Conservation (phyloP, 345 rosid genomes). For the rapeseed (Brassica napus) region DNA sequence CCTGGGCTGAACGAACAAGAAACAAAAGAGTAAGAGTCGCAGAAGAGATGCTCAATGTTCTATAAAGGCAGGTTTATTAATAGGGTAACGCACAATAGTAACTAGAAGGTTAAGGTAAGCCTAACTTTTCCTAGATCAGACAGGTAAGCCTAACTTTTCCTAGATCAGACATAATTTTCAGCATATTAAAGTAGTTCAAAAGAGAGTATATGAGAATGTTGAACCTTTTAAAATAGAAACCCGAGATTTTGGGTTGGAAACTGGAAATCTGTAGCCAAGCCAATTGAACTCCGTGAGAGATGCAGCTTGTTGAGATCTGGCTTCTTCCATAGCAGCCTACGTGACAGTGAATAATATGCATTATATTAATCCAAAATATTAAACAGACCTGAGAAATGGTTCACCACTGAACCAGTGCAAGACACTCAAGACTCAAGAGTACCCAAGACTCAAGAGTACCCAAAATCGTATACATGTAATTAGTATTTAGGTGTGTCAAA, state of each 20-base stretch:
- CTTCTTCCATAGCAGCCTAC: conserved; percentile 98
- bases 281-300: conserved; percentile 91
- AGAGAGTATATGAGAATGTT: conserved; percentile 9
- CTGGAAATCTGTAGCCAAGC: conserved; percentile 94
- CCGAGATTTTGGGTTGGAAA: conserved; percentile 90
- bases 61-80: conserved; percentile 7
- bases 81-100: conserved; percentile 2
- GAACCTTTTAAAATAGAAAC: conserved; percentile 93
- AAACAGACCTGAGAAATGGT: background rate
- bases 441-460: too few relatives aligned
- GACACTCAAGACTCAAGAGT: conserved; percentile 5
- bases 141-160: too few relatives aligned
- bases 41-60: conserved; percentile 16
- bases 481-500: background rate
- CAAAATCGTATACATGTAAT: conserved; percentile 2
- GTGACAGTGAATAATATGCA: conserved; percentile 11
- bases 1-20: conserved; percentile 80
- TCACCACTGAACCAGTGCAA: conserved; percentile 7
- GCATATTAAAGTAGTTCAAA: background rate
- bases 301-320: conserved; percentile 97
- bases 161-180: background rate
- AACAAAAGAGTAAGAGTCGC: conserved; percentile 25
- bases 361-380: conserved; percentile 1
- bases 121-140: too few relatives aligned
- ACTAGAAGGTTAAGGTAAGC: background rate